phyloP scores from a whole-genome alignment of 192 early-diverging fungal species.

The Globomyces pollinis-pini region DNA sequence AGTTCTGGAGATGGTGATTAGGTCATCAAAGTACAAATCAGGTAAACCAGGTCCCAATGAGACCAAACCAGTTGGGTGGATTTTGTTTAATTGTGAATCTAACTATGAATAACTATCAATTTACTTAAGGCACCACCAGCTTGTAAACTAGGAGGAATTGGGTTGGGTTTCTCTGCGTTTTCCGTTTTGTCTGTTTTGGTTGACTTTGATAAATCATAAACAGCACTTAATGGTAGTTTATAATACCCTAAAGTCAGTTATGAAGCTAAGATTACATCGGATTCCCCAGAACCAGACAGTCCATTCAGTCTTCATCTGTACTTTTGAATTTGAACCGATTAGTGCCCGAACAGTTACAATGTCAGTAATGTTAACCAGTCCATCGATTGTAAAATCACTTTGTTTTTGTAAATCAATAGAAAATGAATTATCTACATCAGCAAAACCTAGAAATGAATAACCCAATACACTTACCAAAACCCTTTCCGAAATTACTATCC shows the following conservation, averaged over 20 bases:
- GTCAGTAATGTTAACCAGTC: neutral
- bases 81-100: too few species aligned
- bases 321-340: neutral
- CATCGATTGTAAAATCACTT: neutral
- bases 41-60: neutral
- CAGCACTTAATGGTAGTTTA: neutral
- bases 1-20: neutral
- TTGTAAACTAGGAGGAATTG: neutral
- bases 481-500: neutral
- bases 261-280: neutral
- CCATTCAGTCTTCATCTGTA: neutral
- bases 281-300: neutral
- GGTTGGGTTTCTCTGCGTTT: neutral
- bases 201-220: neutral
- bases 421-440: neutral
- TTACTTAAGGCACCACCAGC: too few species aligned
- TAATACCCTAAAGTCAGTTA: neutral
- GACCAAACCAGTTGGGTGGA: neutral
- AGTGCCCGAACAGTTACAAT: neutral
- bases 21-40: constrained; percentile 1
- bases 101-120: too few species aligned
- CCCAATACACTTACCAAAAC: too few species aligned
- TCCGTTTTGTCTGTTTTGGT: too few species aligned
- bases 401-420: neutral
- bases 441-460: too few species aligned